Base-by-base conservation (phyloP, 441 rosid species). In the Syzygium syzygioides region DNA sequence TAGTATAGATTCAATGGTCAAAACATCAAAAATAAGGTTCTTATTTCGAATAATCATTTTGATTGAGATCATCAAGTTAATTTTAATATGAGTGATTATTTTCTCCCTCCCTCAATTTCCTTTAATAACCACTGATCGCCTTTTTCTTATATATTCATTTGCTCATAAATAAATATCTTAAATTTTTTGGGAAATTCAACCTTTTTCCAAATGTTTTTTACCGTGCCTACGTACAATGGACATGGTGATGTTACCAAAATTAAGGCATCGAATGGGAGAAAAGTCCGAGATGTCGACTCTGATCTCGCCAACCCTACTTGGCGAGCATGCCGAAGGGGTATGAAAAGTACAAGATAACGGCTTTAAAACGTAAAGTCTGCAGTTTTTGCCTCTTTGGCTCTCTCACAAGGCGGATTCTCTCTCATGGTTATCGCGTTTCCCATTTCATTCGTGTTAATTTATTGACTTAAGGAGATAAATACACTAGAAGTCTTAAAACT, bases 101-200 rank as follows among this genome's bases (percentile, higher is more conserved):
- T 41, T 41, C 45, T 41, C 20, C 25, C 14, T 66, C 25, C 5
- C 4, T 66, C 7, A 3, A 32, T 41, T 41, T 41, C 45, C 45
- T 41, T 41, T 41, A 41, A 41, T 41, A 41, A 7, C 45, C 45
- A 41, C 9, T 1, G 14, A 32, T 2, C 0, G 8, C 26, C 10
- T 41, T 10, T 68, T 11, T 0, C 14, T 34, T 34, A 9, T 19
- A 5, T 20, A 2, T 10, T 37, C 0, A 2, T 3, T 37, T 2
- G 9, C 0, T 64, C 6, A 0, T 30, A 17, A 30, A 64, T 15
- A n/a, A 25, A 25, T 25, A 23, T 25, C 3, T n/a, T 62, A 15
- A n/a, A 64, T 64, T 10, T 64, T n/a, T 30, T 2, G 0, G 5
- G 0, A 25, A 64, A 30, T 15, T 30, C 3, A 1, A 1, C 1